phyloP scores from a whole-genome alignment of 257 asterid species.

The Oldenlandia corymbosa region DNA sequence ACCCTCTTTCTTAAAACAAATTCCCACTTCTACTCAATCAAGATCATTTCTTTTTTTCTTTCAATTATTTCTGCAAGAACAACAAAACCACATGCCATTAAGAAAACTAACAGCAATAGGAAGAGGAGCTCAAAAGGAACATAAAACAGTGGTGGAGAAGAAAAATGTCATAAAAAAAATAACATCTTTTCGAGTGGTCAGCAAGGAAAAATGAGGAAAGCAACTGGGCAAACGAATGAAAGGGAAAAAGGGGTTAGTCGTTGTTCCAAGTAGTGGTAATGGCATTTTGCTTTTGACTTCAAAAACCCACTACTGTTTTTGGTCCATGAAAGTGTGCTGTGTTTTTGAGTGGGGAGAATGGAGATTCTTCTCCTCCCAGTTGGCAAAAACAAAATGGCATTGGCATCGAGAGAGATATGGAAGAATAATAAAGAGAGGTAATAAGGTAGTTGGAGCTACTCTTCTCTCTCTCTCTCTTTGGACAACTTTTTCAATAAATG shows the following conservation, averaged over 20 bases:
- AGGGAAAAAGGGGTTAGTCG: not conserved
- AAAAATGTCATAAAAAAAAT: not conserved
- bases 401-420: not conserved
- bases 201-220: too few relatives aligned
- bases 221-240: not conserved
- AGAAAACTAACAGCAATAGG: not conserved
- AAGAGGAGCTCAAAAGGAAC: not conserved
- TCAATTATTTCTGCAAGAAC: not conserved
- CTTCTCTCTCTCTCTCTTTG: too few relatives aligned
- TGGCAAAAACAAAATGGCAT: too few relatives aligned
- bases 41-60: not conserved
- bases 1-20: not conserved
- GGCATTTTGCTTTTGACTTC: slow-evolving; percentile 14
- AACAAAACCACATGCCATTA: not conserved
- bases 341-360: too few relatives aligned
- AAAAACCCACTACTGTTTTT: not conserved
- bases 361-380: too few relatives aligned
- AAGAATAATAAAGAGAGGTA: too few relatives aligned
- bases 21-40: not conserved
- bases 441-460: slow-evolving; percentile 2
- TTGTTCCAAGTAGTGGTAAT: too few relatives aligned
- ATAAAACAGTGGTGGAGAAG: too few relatives aligned
- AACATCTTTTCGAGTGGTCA: not conserved
- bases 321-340: slow-evolving; percentile 23
- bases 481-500: too few relatives aligned